Evolutionary conservation across 495 filamentous ascomycete genomes (phyloP).

Genomic region (Penicillium arizonense): DNA sequence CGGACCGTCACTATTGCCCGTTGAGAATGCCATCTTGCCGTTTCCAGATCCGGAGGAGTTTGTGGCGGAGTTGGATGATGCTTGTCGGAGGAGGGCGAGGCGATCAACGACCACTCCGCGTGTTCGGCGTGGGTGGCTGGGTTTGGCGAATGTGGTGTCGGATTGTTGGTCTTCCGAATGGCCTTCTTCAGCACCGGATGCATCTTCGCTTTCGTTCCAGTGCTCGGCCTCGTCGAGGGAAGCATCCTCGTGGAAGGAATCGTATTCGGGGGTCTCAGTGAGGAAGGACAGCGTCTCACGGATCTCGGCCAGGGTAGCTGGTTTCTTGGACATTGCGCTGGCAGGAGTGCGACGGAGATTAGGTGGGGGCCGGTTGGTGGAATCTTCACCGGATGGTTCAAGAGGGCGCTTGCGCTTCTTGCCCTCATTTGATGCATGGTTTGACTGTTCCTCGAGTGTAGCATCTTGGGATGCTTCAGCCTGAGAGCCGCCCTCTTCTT

Average conservation of each 20-base stretch:
- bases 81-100: slow-evolving; percentile 69
- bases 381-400: slow-evolving; percentile 41
- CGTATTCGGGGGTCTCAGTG: slow-evolving; percentile 69
- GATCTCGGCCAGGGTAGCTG: slow-evolving; percentile 71
- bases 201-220: slow-evolving; percentile 35
- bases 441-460: slow-evolving; percentile 24
- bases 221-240: slow-evolving; percentile 40
- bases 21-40: slow-evolving; percentile 61
- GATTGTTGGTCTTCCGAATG: slow-evolving; percentile 34
- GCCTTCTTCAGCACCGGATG: slow-evolving; percentile 31
- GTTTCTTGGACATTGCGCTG: slow-evolving; percentile 55
- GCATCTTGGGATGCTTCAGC: slow-evolving; percentile 47
- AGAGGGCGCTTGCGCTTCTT: slow-evolving; percentile 58
- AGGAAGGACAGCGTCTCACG: slow-evolving; percentile 77
- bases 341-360: slow-evolving; percentile 64
- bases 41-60: slow-evolving; percentile 38
- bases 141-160: slow-evolving; percentile 35
- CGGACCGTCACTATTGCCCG: slow-evolving; percentile 34
- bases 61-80: slow-evolving; percentile 53
- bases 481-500: slow-evolving; percentile 45
- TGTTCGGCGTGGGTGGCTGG: slow-evolving; percentile 49
- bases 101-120: slow-evolving; percentile 70
- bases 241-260: slow-evolving; percentile 46
- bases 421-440: slow-evolving; percentile 22
- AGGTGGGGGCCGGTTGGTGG: slow-evolving; percentile 57